Base-by-base conservation (phyloP, 768 basidiomycete species). In the Mrakia hoshinonis region DNA sequence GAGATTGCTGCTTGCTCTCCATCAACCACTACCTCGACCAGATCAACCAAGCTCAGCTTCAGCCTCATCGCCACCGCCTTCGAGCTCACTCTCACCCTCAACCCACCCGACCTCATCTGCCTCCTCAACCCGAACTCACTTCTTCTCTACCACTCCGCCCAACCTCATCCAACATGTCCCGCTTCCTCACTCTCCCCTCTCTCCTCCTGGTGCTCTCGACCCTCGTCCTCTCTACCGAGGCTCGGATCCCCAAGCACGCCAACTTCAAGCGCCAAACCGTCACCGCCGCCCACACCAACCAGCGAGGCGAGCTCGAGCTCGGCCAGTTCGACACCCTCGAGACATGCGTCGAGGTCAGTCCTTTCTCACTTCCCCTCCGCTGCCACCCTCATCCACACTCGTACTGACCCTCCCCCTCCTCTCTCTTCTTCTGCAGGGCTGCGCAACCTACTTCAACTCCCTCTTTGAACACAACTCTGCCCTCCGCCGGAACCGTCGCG, bases 201-300 rank as follows among this genome's bases (percentile, higher is more conserved):
- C 58, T 61, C 18, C 34, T 61, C 34, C 58, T 61, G 31, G 20
- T 61, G 31, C 58, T 61, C 58, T 36, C 58, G 15, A 22, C 36
- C 26, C 58, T 61, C 58, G 18, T 38, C 34, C 58, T 61, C 58
- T 61, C 58, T 22, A 36, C 34, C 58, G 58, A 61, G 18, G 58
- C 58, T 61, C 58, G 58, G 6, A 61, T 61, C 22, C 58, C 58
- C 34, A 31, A 36, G 9, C 58, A 61, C 34, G 13, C 31, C 34
- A 61, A 61, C 34, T 61, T 61, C 36, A 61, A 38, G 58, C 58
- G 58, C 3, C 58, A 61, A 38, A 61, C 58, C 58, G 58, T 36
- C 58, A 61, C 58, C 5, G 31, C 58, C 34, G 58, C 58, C 3
- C 58, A 61, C 58, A 36, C 58, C 22, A 22, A 36, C 13, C 31